Conservation (phyloP, 164 flowering plant species). For the Tetrastigma voinierianum region DNA sequence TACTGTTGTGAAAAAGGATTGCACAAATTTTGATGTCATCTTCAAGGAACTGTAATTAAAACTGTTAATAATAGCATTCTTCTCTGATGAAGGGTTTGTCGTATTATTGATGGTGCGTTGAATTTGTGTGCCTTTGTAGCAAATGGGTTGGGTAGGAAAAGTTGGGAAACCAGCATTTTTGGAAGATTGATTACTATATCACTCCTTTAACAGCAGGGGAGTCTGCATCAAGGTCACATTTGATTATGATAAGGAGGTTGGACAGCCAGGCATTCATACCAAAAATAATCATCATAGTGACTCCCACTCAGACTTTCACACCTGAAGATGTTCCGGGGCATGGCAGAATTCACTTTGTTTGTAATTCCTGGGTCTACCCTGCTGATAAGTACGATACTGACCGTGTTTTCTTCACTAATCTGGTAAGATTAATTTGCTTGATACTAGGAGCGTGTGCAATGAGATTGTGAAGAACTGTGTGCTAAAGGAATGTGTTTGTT, state of each 20-base stretch:
- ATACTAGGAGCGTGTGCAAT: too few relatives aligned
- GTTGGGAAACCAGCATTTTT: conserved; percentile 40
- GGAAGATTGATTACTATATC: conserved; percentile 30
- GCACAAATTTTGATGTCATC: too few relatives aligned
- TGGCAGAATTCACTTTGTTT: conserved; percentile 50
- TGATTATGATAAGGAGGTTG: conserved; percentile 50
- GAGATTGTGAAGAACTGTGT: too few relatives aligned
- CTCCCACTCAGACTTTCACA: conserved; percentile 49
- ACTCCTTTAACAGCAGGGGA: conserved; percentile 30
- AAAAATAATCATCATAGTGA: conserved; percentile 44
- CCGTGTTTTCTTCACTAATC: conserved; percentile 58
- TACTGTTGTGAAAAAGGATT: too few relatives aligned
- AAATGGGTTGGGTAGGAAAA: conserved; percentile 35
- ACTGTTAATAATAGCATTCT: too few relatives aligned
- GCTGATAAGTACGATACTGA: conserved; percentile 29
- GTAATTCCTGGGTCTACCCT: conserved; percentile 77
- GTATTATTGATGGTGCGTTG: not conserved
- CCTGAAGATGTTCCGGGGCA: conserved; percentile 51
- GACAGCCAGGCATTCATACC: conserved; percentile 48
- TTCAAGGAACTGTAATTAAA: too few relatives aligned
- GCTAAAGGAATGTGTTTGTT: not conserved
- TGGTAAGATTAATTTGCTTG: conserved; percentile 25
- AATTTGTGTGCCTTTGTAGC: conserved; percentile 12
- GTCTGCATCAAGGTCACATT: conserved; percentile 36
- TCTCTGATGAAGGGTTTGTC: too few relatives aligned